A percentile compares a stretch with the other conserved stretches of the same genome.
These are phyloP conservation scores for Kalmusia sp. DNA, from an alignment of 2,329 filamentous ascomycete species.

Conservation along the genomic window DNA sequence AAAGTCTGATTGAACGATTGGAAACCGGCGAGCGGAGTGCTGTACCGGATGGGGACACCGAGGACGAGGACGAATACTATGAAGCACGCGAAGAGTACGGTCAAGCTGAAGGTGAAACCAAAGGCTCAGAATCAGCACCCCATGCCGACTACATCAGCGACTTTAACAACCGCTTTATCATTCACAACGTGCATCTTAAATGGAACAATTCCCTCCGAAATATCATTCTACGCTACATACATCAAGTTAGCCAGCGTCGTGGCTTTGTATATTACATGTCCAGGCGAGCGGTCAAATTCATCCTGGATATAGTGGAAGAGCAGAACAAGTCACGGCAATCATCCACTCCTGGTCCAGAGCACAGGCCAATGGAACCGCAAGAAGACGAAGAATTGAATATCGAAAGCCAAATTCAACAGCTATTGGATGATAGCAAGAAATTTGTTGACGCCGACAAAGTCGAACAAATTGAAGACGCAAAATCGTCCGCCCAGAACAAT, in stretches of 20 bases:
- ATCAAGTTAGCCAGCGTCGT: slow-evolving; percentile 93
- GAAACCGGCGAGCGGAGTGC: slow-evolving; percentile 63
- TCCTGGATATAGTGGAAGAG: slow-evolving; percentile 95
- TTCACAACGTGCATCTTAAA: slow-evolving; percentile 96
- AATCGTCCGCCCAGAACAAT: slow-evolving; percentile 24
- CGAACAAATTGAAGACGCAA: slow-evolving; percentile 14
- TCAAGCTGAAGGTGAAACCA: slow-evolving; percentile 51
- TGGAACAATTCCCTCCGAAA: slow-evolving; percentile 98
- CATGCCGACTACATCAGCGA: slow-evolving; percentile 87
- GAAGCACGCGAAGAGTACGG: slow-evolving; percentile 63
- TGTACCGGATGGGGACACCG: slow-evolving; percentile 52
- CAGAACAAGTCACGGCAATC: slow-evolving; percentile 70
- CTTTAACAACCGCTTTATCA: slow-evolving; percentile 97
- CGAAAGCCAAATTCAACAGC: slow-evolving; percentile 83
- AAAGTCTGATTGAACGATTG: slow-evolving; percentile 63
- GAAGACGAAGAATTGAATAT: slow-evolving; percentile 71
- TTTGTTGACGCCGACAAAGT: slow-evolving; percentile 73
- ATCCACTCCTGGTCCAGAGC: slow-evolving; percentile 30
- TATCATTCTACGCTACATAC: slow-evolving; percentile 95
- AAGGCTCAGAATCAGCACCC: slow-evolving; percentile 69
- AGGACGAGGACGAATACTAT: slow-evolving; percentile 54
- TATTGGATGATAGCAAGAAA: slow-evolving; percentile 82
- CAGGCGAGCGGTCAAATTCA: slow-evolving; percentile 94
- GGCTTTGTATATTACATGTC: slow-evolving; percentile 99
- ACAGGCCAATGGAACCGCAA: slow-evolving; percentile 47